A percentile compares a stretch with the other conserved stretches of the same genome.
These are phyloP conservation scores for Yarrowia yakushimensis DNA, from an alignment of 805 yeast genomes.

Conservation along the genomic window DNA sequence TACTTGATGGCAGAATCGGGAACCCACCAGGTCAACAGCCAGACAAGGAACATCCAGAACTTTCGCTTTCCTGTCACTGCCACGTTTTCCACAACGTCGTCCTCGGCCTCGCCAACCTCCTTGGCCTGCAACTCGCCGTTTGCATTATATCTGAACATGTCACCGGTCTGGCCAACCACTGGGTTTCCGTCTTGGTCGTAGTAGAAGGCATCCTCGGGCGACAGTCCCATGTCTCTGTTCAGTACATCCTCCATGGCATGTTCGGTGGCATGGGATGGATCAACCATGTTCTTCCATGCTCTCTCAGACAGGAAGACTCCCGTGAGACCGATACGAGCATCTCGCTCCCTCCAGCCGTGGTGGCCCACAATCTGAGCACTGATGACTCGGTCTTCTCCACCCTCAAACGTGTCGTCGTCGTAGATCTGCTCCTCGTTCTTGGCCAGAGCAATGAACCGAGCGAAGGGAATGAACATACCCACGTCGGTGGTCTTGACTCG, in stretches of 20 bases:
- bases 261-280: conserved; percentile 30
- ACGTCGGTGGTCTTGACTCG: conserved; percentile 41
- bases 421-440: conserved; percentile 28
- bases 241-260: conserved; percentile 29
- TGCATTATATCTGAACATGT: conserved; percentile 37
- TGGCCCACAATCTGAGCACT: conserved; percentile 31
- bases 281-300: conserved; percentile 43
- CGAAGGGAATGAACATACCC: conserved; percentile 41
- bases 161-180: conserved; percentile 35
- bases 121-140: conserved; percentile 34
- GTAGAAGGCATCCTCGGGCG: conserved; percentile 33
- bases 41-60: conserved; percentile 41
- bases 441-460: conserved; percentile 37
- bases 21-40: conserved; percentile 42
- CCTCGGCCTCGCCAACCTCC: conserved; percentile 36
- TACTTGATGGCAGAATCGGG: conserved; percentile 38
- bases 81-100: conserved; percentile 35
- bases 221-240: conserved; percentile 3
- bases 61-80: conserved; percentile 37
- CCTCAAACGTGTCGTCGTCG: conserved; percentile 27
- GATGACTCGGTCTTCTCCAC: conserved; percentile 30
- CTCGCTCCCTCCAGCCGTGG: conserved; percentile 40
- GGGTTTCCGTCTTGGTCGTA: conserved; percentile 35
- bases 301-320: conserved; percentile 43
- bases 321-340: conserved; percentile 40